phyloP scores from a whole-genome alignment of 805 yeast genomes.

The Ogataea angusta region DNA sequence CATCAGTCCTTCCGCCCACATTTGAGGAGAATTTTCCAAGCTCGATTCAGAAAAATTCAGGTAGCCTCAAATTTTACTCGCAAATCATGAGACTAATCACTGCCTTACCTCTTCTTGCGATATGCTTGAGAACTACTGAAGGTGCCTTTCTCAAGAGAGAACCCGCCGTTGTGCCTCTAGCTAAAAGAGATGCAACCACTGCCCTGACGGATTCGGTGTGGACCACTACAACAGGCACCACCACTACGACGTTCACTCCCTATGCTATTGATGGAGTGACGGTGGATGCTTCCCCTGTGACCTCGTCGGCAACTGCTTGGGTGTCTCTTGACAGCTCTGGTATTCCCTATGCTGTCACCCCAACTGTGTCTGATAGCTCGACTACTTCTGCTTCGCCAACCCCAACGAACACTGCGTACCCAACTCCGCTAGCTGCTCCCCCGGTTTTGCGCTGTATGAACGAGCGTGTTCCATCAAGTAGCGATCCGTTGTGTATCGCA shows the following conservation, averaged over 20 bases:
- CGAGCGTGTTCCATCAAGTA: neutral
- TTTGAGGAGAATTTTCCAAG: too few species aligned
- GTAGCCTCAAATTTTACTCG: too few species aligned
- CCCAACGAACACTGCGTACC: slow-evolving; percentile 1
- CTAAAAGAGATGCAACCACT: neutral
- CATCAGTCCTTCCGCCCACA: too few species aligned
- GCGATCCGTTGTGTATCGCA: neutral
- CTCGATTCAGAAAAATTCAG: too few species aligned
- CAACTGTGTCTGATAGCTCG: neutral
- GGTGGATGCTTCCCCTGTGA: neutral
- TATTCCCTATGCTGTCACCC: slow-evolving; percentile 1
- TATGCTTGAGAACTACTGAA: too few species aligned
- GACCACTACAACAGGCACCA: slow-evolving; percentile 1
- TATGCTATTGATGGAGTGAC: slow-evolving; percentile 1
- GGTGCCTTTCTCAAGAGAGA: too few species aligned
- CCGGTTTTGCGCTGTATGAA: slow-evolving; percentile 3
- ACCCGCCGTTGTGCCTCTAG: neutral
- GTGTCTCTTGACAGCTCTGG: slow-evolving; percentile 2
- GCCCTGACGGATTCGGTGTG: neutral
- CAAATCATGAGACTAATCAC: too few species aligned
- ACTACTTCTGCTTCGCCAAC: slow-evolving; percentile 1
- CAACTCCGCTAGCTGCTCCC: slow-evolving; percentile 2
- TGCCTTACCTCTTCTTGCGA: too few species aligned
- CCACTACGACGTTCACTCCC: neutral
- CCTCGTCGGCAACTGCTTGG: neutral